Evolutionary conservation across 2,329 filamentous ascomycete genomes (phyloP), one percentile per base, ranked within the genome.

Genomic region (Botrytis elliptica): DNA sequence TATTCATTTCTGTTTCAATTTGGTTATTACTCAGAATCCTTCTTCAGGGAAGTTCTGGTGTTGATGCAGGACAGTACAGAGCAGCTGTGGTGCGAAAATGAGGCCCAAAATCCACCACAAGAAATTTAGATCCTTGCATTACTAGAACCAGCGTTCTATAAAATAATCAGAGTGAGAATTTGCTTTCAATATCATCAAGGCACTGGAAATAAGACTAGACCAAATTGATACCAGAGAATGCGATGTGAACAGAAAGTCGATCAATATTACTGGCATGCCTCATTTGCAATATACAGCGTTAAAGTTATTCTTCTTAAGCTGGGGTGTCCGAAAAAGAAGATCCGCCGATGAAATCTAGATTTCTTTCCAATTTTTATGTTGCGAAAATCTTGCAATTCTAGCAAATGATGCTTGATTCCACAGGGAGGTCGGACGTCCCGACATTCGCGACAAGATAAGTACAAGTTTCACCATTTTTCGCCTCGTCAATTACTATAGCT

Each of bases 311-410:
- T 40, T 6, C 59, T 5, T 9, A 22, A 40, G 38, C 6, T 25
- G 1, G 3, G 6, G 36, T 8, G 1, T n/a, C 0, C 7, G 5
- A 62, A 4, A 40, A 25, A 25, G 4, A n/a, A 12, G 20, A 40
- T 40, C 5, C 10, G 4, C 20, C 4, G 9, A 12, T 4, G 10
- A 22, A 25, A 10, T 62, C 14, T 8, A 25, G 20, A 38, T 38
- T 16, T 38, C 10, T 25, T 25, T 38, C 33, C 20, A 6, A 38
- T 14, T 25, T 3, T 18, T 6, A n/a, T 62, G 3, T n/a, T 62
- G 6, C 36, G 4, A 62, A 4, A n/a, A 16, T 62, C 4, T 22
- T 36, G 18, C 3, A 40, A n/a, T 9, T 40, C 20, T 16, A 38
- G 7, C 4, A 4, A 16, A 8, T 25, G 38, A 40, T n/a, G 22